A percentile compares a stretch with the other conserved stretches of the same genome.
Conservation (phyloP, 2,329 filamentous ascomycete genomes). For the Ilyonectria destructans region DNA sequence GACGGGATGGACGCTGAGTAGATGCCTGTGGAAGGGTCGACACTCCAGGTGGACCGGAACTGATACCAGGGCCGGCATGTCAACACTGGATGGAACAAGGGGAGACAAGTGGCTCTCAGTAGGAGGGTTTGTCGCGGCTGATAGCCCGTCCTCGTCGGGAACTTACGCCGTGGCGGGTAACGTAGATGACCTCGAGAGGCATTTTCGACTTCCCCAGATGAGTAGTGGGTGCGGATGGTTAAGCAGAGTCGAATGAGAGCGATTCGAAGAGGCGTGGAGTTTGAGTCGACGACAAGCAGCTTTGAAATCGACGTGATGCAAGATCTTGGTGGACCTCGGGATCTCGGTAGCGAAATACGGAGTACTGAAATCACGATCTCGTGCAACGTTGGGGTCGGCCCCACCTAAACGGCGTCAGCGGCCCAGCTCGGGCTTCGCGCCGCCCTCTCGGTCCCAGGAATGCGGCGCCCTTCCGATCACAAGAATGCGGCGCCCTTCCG, state of each 20-base stretch:
- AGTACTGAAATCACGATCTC: constrained; percentile 9
- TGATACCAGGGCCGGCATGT: constrained; percentile 56
- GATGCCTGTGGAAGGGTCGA: constrained; percentile 84
- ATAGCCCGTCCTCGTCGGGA: constrained; percentile 23
- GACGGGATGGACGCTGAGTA: constrained; percentile 83
- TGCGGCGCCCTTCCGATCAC: background rate
- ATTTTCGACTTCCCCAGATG: constrained; percentile 49
- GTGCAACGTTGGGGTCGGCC: constrained; percentile 18
- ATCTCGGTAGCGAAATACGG: constrained; percentile 10
- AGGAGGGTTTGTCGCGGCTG: constrained; percentile 12
- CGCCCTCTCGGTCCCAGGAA: constrained; percentile 9
- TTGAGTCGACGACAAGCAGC: background rate
- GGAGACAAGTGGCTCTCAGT: background rate
- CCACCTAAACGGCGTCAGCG: constrained; percentile 13
- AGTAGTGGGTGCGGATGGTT: background rate
- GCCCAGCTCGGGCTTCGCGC: background rate
- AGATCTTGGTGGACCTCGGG: constrained; percentile 20
- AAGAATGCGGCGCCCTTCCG: too few species aligned
- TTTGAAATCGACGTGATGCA: background rate
- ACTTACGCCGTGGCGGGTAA: constrained; percentile 83
- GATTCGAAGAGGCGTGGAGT: background rate
- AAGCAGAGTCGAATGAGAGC: background rate
- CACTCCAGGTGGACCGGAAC: constrained; percentile 93
- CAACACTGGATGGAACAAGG: constrained; percentile 29
- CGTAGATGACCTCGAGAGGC: constrained; percentile 81